A percentile compares a stretch with the other conserved stretches of the same genome.
phyloP scores from a whole-genome alignment of 805 yeast genomes.

The Saccharomycopsis vini region DNA sequence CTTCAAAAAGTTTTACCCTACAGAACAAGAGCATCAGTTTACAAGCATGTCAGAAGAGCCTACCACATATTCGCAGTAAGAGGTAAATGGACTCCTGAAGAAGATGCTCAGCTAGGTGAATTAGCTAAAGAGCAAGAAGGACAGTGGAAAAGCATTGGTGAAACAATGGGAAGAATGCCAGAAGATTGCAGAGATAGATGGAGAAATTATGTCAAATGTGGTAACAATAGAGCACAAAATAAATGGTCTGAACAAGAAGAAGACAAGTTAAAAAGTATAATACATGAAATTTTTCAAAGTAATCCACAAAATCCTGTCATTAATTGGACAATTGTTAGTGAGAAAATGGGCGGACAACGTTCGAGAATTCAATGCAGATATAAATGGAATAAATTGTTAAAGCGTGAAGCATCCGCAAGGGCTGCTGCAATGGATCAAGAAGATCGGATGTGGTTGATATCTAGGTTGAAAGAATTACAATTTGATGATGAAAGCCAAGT shows the following conservation, averaged over 20 bases:
- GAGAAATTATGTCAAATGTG: slow-evolving; percentile 94
- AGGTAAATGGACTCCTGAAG: slow-evolving; percentile 84
- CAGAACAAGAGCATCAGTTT: slow-evolving; percentile 80
- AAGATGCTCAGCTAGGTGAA: slow-evolving; percentile 58
- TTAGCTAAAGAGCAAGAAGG: slow-evolving; percentile 63
- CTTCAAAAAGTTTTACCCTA: slow-evolving; percentile 72
- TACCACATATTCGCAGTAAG: slow-evolving; percentile 82
- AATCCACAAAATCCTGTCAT: slow-evolving; percentile 37
- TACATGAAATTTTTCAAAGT: slow-evolving; percentile 38
- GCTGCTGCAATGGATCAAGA: slow-evolving; percentile 35
- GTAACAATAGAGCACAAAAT: slow-evolving; percentile 60
- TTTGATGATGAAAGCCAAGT: slow-evolving; percentile 32
- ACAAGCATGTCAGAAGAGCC: slow-evolving; percentile 85
- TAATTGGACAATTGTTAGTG: slow-evolving; percentile 90
- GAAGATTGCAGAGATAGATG: slow-evolving; percentile 96
- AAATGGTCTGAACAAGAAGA: slow-evolving; percentile 80
- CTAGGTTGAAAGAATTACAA: slow-evolving; percentile 34
- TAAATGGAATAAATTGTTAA: slow-evolving; percentile 81
- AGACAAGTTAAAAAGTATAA: slow-evolving; percentile 43
- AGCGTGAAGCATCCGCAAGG: slow-evolving; percentile 43
- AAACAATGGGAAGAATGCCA: slow-evolving; percentile 82
- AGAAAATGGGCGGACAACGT: slow-evolving; percentile 78
- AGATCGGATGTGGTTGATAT: slow-evolving; percentile 44
- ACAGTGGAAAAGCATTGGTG: slow-evolving; percentile 84
- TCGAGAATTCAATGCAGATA: slow-evolving; percentile 92